These are phyloP conservation scores for Haplographium delicatum DNA, from an alignment of 495 filamentous ascomycete species.

Conservation along the genomic window DNA sequence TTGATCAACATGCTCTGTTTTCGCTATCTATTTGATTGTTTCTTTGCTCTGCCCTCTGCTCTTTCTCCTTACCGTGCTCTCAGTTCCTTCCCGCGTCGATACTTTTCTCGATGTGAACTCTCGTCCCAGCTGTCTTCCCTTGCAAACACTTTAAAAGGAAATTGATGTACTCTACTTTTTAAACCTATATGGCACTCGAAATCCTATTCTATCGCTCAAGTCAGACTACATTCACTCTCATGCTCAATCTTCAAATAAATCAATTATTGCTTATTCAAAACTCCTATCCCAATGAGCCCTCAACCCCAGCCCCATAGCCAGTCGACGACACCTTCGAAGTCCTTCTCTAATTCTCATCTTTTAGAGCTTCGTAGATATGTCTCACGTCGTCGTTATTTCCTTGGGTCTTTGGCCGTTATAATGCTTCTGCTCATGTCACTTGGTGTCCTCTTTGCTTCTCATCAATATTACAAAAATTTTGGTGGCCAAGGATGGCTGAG, in stretches of 20 bases:
- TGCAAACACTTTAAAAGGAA: no score
- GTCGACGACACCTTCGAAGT: neutral
- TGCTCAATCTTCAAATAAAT: neutral
- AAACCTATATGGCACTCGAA: slow-evolving; percentile 13
- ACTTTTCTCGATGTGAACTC: no score
- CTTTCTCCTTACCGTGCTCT: no score
- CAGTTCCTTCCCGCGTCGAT: no score
- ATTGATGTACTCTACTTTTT: no score
- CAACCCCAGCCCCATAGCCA: neutral
- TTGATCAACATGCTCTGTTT: no score
- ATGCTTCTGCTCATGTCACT: slow-evolving; percentile 2
- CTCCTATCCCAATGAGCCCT: slow-evolving; percentile 10
- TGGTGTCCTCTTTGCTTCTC: slow-evolving; percentile 14
- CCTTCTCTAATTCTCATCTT: slow-evolving; percentile 5
- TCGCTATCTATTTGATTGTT: no score
- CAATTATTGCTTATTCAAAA: neutral
- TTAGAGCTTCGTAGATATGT: slow-evolving; percentile 4
- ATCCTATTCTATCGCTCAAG: slow-evolving; percentile 2
- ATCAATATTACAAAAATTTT: slow-evolving; percentile 14
- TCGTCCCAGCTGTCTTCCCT: no score
- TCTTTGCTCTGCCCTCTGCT: no score
- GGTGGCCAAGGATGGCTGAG: slow-evolving; percentile 18
- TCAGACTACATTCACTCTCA: slow-evolving; percentile 4
- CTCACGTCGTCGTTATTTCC: slow-evolving; percentile 1
- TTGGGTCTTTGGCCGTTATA: neutral